phyloP scores from a whole-genome alignment of 208 protist genomes.

The Trypanosoma lewisi region DNA sequence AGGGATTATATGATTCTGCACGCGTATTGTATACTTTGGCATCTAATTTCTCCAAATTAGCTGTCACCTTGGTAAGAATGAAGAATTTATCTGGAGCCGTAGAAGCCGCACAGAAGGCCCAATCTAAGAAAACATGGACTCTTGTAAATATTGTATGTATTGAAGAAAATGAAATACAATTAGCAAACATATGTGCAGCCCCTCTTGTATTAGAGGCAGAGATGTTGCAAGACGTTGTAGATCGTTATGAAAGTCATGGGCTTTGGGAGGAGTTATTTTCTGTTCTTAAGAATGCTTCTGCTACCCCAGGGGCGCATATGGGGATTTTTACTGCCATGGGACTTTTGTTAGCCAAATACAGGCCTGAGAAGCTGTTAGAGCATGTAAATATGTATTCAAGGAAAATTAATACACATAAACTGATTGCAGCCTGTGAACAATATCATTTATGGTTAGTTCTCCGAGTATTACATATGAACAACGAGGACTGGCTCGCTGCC shows the following conservation, averaged over 20 bases:
- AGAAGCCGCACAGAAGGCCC: slow-evolving; percentile 98
- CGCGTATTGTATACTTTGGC: slow-evolving; percentile 97
- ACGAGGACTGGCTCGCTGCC: slow-evolving; percentile 99
- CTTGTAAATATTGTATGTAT: slow-evolving; percentile 97
- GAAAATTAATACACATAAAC: slow-evolving; percentile 97
- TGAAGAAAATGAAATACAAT: slow-evolving; percentile 96
- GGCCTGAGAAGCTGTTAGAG: slow-evolving; percentile 98
- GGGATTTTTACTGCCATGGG: slow-evolving; percentile 99
- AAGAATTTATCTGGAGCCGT: slow-evolving; percentile 95
- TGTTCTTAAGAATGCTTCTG: slow-evolving; percentile 95
- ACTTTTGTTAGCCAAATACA: slow-evolving; percentile 99
- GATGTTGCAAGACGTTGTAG: slow-evolving; percentile 94
- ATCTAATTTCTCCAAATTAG: slow-evolving; percentile 95
- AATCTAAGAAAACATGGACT: slow-evolving; percentile 96
- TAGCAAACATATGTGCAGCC: slow-evolving; percentile 97
- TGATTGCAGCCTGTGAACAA: slow-evolving; percentile 93
- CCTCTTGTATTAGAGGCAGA: slow-evolving; percentile 98
- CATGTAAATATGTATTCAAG: slow-evolving; percentile 97
- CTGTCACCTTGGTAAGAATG: slow-evolving; percentile 96
- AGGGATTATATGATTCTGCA: slow-evolving; percentile 97
- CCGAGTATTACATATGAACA: slow-evolving; percentile 96
- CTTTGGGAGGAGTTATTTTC: slow-evolving; percentile 96
- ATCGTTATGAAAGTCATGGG: slow-evolving; percentile 85
- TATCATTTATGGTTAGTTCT: slow-evolving; percentile 96
- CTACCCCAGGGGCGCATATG: slow-evolving; percentile 96